These are phyloP conservation scores for Paramarasmius palmivorus DNA, from an alignment of 1,284 basidiomycete species.

Conservation along the genomic window DNA sequence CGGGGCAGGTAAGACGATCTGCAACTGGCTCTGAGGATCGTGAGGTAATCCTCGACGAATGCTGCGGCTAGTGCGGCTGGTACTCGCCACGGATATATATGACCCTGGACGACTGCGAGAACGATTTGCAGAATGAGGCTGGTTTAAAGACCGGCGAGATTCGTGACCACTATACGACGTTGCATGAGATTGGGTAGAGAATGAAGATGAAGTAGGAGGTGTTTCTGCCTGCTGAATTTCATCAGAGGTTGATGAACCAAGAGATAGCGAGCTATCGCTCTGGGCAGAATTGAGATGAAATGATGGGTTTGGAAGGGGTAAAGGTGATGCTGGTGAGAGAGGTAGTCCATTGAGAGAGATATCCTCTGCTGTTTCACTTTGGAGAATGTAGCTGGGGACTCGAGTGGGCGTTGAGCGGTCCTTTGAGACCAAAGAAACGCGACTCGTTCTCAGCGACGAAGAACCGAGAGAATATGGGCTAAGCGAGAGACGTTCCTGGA, in stretches of 20 bases:
- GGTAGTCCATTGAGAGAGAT: background rate
- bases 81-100: background rate
- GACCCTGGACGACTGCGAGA: background rate
- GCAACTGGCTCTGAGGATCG: background rate
- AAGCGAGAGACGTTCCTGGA: background rate
- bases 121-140: background rate
- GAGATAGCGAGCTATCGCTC: background rate
- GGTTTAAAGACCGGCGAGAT: too few species aligned
- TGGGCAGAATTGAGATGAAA: background rate
- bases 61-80: background rate
- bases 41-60: conserved; percentile 1
- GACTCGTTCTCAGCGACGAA: background rate
- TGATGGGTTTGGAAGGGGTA: background rate
- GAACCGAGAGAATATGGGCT: background rate
- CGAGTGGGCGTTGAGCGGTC: background rate
- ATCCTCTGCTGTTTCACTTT: background rate
- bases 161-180: too few species aligned
- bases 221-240: background rate
- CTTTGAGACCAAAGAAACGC: background rate
- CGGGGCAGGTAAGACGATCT: conserved; percentile 3
- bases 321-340: background rate
- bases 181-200: too few species aligned
- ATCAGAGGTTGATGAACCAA: background rate
- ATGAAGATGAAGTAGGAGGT: background rate
- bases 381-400: background rate